phyloP scores from a whole-genome alignment of 129 eudicot genomes.

The Flaveria robusta region DNA sequence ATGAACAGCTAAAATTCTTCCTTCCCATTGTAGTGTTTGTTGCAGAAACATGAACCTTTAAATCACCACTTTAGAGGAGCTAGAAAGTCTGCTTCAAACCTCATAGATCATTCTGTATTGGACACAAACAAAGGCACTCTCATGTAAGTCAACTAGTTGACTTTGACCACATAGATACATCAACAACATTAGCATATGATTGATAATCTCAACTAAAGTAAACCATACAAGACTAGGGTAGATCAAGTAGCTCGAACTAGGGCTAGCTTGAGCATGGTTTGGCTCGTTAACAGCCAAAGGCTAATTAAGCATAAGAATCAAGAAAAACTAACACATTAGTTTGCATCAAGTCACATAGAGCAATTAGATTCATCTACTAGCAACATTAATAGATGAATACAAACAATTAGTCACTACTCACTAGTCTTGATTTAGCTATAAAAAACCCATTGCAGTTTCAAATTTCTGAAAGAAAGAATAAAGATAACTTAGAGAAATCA shows the following conservation, averaged over 20 bases:
- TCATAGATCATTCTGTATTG: conserved; percentile 21
- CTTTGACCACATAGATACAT: conserved; percentile 13
- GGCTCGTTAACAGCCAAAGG: too few relatives aligned
- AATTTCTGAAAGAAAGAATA: background rate
- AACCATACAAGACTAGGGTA: background rate
- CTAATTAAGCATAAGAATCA: background rate
- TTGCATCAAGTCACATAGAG: conserved; percentile 7
- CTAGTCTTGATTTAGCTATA: background rate
- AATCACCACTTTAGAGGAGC: conserved; percentile 19
- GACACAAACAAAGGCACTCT: conserved; percentile 29
- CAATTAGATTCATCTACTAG: background rate
- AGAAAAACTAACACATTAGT: background rate
- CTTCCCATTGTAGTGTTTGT: conserved; percentile 43
- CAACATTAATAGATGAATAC: conserved; percentile 5
- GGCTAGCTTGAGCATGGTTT: too few relatives aligned
- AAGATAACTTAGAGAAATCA: background rate
- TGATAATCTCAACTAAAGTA: background rate
- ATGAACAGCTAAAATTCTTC: conserved; percentile 42
- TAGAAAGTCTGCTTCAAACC: conserved; percentile 13
- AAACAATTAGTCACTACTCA: background rate
- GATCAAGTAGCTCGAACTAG: too few relatives aligned
- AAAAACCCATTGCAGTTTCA: background rate
- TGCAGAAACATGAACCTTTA: conserved; percentile 13
- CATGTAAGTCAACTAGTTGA: conserved; percentile 39
- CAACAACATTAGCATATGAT: background rate